phyloP scores from a whole-genome alignment of 129 eudicot genomes.

The Escallonia rubra region DNA sequence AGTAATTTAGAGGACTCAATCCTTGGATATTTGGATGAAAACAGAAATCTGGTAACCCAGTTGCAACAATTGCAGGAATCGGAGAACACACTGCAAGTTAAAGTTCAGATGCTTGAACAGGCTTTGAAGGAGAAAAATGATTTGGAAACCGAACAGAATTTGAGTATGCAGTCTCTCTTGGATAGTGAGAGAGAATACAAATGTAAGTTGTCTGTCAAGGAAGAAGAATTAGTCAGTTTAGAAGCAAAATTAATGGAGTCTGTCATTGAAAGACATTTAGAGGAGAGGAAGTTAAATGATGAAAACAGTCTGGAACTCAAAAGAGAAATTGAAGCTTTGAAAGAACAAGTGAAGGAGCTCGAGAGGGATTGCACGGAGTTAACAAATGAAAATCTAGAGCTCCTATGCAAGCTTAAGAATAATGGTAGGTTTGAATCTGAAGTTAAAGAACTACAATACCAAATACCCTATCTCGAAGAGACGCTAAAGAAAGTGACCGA shows the following conservation, averaged over 20 bases:
- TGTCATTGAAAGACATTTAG: conserved; percentile 10
- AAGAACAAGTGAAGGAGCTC: conserved; percentile 44
- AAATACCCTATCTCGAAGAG: conserved; percentile 6
- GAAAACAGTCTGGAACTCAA: conserved; percentile 32
- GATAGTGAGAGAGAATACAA: conserved; percentile 50
- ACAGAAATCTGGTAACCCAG: conserved; percentile 36
- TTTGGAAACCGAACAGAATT: conserved; percentile 34
- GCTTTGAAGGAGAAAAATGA: conserved; percentile 51
- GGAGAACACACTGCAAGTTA: conserved; percentile 47
- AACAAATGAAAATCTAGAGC: conserved; percentile 62
- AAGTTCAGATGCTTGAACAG: conserved; percentile 55
- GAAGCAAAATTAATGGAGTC: conserved; percentile 36
- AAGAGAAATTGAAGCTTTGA: conserved; percentile 39
- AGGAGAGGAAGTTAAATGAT: not conserved
- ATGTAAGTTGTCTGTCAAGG: conserved; percentile 38
- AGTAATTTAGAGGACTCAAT: conserved; percentile 36
- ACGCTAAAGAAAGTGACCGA: conserved; percentile 22
- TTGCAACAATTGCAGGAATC: conserved; percentile 59
- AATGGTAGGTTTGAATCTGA: conserved; percentile 18
- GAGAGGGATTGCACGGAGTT: conserved; percentile 69
- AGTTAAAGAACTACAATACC: conserved; percentile 16
- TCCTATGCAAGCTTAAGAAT: conserved; percentile 47
- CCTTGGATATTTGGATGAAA: conserved; percentile 39
- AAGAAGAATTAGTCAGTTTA: conserved; percentile 53
- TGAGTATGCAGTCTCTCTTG: conserved; percentile 24